Evolutionary conservation across 2,329 filamentous ascomycete species (phyloP).

Genomic region (Torrubiellomyces zombiae): DNA sequence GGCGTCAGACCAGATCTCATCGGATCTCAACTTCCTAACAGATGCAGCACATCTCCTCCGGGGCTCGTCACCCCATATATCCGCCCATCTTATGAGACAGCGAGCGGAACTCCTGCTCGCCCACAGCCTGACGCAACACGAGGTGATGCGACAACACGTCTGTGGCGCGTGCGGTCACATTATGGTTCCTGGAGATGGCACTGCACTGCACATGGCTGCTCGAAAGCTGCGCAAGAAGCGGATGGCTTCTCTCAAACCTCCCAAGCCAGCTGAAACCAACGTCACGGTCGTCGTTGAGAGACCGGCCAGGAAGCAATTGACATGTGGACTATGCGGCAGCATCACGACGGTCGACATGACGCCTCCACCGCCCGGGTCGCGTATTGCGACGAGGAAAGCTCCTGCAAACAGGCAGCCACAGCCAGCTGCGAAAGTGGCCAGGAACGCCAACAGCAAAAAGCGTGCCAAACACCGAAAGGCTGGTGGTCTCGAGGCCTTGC

Average conservation of each 20-base stretch:
- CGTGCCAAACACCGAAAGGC: constrained; percentile 47
- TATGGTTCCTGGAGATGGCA: constrained; percentile 33
- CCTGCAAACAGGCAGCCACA: constrained; percentile 8
- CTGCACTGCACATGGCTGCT: constrained; percentile 21
- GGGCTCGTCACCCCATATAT: constrained; percentile 34
- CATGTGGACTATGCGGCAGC: constrained; percentile 27
- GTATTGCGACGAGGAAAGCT: constrained; percentile 8
- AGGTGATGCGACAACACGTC: constrained; percentile 34
- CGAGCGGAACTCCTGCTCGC: constrained; percentile 32
- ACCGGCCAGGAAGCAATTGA: no score
- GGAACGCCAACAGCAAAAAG: constrained; percentile 46
- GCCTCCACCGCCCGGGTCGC: constrained; percentile 15
- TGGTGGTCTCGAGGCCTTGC: constrained; percentile 47
- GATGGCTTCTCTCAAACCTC: no score
- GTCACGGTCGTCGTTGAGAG: no score
- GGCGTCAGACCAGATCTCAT: constrained; percentile 7
- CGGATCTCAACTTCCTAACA: constrained; percentile 28
- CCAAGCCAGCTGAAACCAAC: no score
- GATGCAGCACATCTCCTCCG: constrained; percentile 43
- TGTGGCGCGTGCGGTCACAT: constrained; percentile 47
- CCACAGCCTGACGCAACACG: constrained; percentile 24
- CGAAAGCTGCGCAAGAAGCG: constrained; percentile 2
- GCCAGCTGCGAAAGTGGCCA: constrained; percentile 12
- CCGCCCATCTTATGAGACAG: constrained; percentile 41
- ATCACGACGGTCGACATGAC: constrained; percentile 25